Base-by-base conservation (phyloP, 1,284 basidiomycete species). In the Fistulina hepatica region DNA sequence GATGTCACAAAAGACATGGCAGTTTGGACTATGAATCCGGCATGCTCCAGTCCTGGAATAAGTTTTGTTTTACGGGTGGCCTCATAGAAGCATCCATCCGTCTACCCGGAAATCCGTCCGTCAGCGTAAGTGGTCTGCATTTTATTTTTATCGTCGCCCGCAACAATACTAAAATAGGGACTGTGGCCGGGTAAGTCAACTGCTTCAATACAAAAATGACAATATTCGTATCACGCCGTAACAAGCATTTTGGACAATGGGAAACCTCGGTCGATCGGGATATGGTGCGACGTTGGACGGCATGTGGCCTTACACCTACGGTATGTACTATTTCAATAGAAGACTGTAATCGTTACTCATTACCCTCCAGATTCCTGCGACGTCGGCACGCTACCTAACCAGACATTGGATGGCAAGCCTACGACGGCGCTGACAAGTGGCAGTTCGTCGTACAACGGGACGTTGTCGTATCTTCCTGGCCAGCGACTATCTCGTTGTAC, bases 181-280 rank as follows among this genome's bases (percentile, higher is more conserved):
- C n/a, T n/a, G n/a, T n/a, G n/a, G n/a, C n/a, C n/a, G n/a, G n/a
- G n/a, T n/a, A n/a, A n/a, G n/a, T n/a, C n/a, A n/a, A n/a, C n/a
- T n/a, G n/a, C n/a, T n/a, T n/a, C n/a, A n/a, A n/a, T n/a, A n/a
- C n/a, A n/a, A n/a, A n/a, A n/a, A 59, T 5, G 66, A 67, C 42
- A 62, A 69, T 39, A 52, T 70, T 21, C 49, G n/a, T n/a, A n/a
- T 63, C 21, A 76, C 76, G 4, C 64, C 81, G 37, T 84, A 80
- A 79, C 79, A 79, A 5, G 76, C 75, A 13, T 60, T 79, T 0
- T 85, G 77, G 76, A 65, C 73, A 2, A 75, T 81, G 72, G 79
- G 78, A 15, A 81, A 82, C 39, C 56, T 71, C 3, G 68, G 67
- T 19, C 55, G 68, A 26, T 65, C 65, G 12, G 67, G 67, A 5